Percentiles rank a stretch among this genome's conserved stretches.
phyloP scores from a whole-genome alignment of 176 grass and related monocot genomes.

The Lolium perenne region DNA sequence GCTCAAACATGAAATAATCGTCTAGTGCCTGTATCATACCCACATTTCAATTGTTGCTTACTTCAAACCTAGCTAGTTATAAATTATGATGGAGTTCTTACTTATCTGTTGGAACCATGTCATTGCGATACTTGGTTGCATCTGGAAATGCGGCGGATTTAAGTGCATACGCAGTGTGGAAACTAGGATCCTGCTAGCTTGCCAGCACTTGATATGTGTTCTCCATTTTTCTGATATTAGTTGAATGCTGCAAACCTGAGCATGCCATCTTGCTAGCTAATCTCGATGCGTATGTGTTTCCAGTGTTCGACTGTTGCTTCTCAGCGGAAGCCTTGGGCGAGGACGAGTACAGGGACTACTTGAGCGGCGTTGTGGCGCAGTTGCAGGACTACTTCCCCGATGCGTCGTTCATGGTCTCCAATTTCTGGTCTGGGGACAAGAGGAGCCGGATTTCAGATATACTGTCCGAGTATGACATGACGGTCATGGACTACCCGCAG shows the following conservation, averaged over 20 bases:
- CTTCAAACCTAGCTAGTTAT: constrained; percentile 20
- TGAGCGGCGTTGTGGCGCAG: constrained; percentile 77
- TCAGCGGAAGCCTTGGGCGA: constrained; percentile 69
- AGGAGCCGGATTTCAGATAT: constrained; percentile 88
- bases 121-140: constrained; percentile 4
- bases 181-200: neutral
- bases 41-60: constrained; percentile 13
- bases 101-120: constrained; percentile 15
- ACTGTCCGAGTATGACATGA: constrained; percentile 93
- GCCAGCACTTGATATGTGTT: neutral
- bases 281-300: constrained; percentile 37
- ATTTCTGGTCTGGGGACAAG: constrained; percentile 84
- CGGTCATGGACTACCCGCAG: constrained; percentile 93
- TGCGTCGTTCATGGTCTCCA: constrained; percentile 93
- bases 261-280: constrained; percentile 25
- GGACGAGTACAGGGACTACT: constrained; percentile 78
- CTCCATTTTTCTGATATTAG: constrained; percentile 6
- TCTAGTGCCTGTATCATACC: neutral
- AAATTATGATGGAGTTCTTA: constrained; percentile 2
- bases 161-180: neutral
- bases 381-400: constrained; percentile 85
- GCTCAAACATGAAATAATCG: constrained; percentile 27
- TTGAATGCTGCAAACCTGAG: neutral
- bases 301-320: constrained; percentile 98
- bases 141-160: constrained; percentile 1